Evolutionary conservation across 371 early-diverging fungal species (phyloP).

Genomic region (Actinomortierella wolfii): DNA sequence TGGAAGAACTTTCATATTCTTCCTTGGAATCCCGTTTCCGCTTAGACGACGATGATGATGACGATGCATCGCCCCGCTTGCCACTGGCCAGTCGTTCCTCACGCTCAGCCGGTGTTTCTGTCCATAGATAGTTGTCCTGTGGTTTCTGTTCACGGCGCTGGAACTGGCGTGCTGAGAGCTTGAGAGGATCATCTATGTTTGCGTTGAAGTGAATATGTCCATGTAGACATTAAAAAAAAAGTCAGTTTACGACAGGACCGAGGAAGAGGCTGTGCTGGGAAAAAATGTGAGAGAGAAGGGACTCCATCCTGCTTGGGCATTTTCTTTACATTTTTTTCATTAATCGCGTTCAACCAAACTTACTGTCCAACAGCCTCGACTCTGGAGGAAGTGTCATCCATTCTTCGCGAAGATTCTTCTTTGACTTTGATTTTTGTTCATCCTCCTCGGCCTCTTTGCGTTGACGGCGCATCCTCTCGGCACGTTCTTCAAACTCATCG

Average conservation of each 20-base stretch:
- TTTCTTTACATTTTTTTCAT: conserved; percentile 14
- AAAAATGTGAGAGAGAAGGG: too few relatives aligned
- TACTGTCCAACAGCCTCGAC: conserved; percentile 57
- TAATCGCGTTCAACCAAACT: conserved; percentile 46
- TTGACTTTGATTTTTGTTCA: conserved; percentile 21
- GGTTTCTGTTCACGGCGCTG: conserved; percentile 26
- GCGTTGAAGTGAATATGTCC: not conserved
- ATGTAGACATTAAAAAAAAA: not conserved
- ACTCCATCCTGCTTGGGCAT: too few relatives aligned
- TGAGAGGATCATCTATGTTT: conserved; percentile 40
- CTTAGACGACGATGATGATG: conserved; percentile 6
- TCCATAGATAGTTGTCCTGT: conserved; percentile 60
- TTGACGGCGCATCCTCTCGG: conserved; percentile 22
- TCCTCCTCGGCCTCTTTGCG: conserved; percentile 43
- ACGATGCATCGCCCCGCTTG: conserved; percentile 10
- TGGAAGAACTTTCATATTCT: conserved; percentile 14
- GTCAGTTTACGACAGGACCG: conserved; percentile 15
- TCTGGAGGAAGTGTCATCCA: conserved; percentile 78
- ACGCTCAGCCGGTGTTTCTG: conserved; percentile 65
- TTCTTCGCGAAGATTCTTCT: conserved; percentile 50
- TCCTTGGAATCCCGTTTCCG: conserved; percentile 15
- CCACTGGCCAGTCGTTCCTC: conserved; percentile 36
- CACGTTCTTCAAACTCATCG: conserved; percentile 24
- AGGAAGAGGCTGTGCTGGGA: too few relatives aligned
- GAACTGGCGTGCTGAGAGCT: conserved; percentile 46